Evolutionary conservation across 495 filamentous ascomycete genomes (phyloP), one percentile per base, ranked within the genome.

Genomic region (Hypoxylon rickii): DNA sequence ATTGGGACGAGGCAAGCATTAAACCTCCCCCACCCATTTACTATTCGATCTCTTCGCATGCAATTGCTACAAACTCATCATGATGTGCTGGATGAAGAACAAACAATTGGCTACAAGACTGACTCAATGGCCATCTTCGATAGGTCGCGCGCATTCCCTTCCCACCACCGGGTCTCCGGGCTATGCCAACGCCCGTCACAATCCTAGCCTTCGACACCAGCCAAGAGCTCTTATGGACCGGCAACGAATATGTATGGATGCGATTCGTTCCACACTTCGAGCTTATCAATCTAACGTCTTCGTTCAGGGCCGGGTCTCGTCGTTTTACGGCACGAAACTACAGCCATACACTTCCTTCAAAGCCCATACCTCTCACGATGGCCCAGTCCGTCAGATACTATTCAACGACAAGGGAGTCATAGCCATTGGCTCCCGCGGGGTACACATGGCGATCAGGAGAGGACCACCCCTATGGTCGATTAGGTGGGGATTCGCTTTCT

Each of bases 211-310:
- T 97, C 66, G 94, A 99, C 67, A 86, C 86, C 51, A 77, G 81
- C 36, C 85, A 93, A 67, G 94, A 97, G 70, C 81, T 97, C 22
- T 69, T 97, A 55, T 98, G 95, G 94, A 81, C 84, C 7, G 94
- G 94, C 10, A 93, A 91, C 71, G 88, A 92, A 75, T 88, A 84
- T 78, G 92, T 95, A 74, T 73, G 86, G 12, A 65, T n/a, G n/a
- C n/a, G n/a, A n/a, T n/a, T n/a, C n/a, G n/a, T n/a, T n/a, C n/a
- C n/a, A 32, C 21, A n/a, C 18, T 38, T 59, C 37, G 58, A 43
- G 24, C 15, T n/a, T 3, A 15, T 18, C 11, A 3, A 21, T 22
- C 22, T 36, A 10, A 50, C 37, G 26, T 29, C n/a, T 17, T 38
- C 37, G 13, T 48, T 19, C 63, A 96, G 90, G 90, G 93, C 43